A percentile compares a stretch with the other conserved stretches of the same genome.
These are phyloP conservation scores for Suillus discolor DNA, from an alignment of 768 basidiomycete species.

Conservation along the genomic window DNA sequence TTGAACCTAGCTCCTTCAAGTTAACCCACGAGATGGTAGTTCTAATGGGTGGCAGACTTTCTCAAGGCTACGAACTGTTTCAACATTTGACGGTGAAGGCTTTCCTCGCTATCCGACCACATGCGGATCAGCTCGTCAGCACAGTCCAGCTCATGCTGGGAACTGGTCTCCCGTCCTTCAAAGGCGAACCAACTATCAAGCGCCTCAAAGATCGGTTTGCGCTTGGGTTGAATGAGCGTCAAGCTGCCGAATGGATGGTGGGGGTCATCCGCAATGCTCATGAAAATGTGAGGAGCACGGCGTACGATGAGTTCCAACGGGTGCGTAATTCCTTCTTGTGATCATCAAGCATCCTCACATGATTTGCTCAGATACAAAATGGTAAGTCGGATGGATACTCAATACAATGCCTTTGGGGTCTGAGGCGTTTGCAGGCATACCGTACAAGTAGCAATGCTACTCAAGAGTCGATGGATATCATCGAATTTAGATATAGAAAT, in stretches of 20 bases:
- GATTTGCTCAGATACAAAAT: constrained; percentile 44
- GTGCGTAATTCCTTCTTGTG: constrained; percentile 42
- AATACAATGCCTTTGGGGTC: not conserved
- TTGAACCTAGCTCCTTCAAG: constrained; percentile 98
- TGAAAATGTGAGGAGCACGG: constrained; percentile 91
- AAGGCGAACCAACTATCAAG: constrained; percentile 90
- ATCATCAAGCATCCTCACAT: not conserved
- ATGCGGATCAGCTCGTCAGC: constrained; percentile 87
- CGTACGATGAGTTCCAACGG: constrained; percentile 95
- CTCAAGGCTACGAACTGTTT: constrained; percentile 94
- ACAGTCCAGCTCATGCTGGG: constrained; percentile 94
- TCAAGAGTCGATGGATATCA: not conserved
- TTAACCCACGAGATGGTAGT: constrained; percentile 98
- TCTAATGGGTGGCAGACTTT: constrained; percentile 94
- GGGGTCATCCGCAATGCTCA: constrained; percentile 87
- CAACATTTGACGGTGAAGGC: constrained; percentile 93
- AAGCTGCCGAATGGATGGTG: constrained; percentile 95
- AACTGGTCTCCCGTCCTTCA: constrained; percentile 94
- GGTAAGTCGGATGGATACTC: constrained; percentile 28
- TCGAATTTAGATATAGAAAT: not conserved
- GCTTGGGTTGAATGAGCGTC: constrained; percentile 77
- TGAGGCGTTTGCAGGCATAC: constrained; percentile 27
- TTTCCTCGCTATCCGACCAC: constrained; percentile 94
- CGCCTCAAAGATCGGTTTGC: constrained; percentile 87
- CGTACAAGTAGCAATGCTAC: constrained; percentile 26